Evolutionary conservation across 176 grass and related monocot species (phyloP).

Genomic region (Saccharum officinarum): DNA sequence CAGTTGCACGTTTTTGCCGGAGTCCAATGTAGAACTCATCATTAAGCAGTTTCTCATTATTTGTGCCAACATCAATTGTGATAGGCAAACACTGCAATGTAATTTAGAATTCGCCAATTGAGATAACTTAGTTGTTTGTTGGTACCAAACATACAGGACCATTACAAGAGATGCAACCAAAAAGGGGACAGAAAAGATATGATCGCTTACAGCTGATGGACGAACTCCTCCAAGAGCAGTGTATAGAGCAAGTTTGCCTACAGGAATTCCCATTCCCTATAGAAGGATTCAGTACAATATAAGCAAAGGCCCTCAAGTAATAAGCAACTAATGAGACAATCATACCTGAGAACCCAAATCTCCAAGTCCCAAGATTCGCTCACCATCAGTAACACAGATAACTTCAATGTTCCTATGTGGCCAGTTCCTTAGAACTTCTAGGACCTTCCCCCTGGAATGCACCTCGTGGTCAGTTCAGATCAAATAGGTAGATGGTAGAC

Average conservation of each 20-base stretch:
- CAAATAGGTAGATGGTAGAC: neutral
- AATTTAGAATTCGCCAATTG: neutral
- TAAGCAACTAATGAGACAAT: constrained; percentile 30
- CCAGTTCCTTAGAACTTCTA: constrained; percentile 98
- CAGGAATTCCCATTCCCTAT: constrained; percentile 99
- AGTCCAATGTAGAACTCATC: constrained; percentile 97
- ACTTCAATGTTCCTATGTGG: constrained; percentile 91
- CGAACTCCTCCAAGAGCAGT: constrained; percentile 94
- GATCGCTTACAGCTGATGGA: constrained; percentile 85
- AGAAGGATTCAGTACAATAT: constrained; percentile 47
- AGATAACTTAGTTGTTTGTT: constrained; percentile 12
- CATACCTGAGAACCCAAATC: constrained; percentile 99
- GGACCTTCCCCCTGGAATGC: constrained; percentile 72
- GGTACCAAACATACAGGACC: neutral
- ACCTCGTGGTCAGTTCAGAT: constrained; percentile 24
- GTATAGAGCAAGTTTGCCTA: constrained; percentile 97
- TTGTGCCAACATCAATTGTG: constrained; percentile 98
- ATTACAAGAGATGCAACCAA: neutral
- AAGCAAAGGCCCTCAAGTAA: constrained; percentile 21
- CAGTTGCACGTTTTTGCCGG: constrained; percentile 84
- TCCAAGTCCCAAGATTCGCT: constrained; percentile 97
- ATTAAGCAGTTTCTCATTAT: constrained; percentile 84
- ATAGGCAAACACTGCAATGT: constrained; percentile 86
- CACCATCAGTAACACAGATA: constrained; percentile 96
- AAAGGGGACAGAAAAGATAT: neutral